Conservation (phyloP, 192 early-diverging fungal species). For the Coemansia sp. region DNA sequence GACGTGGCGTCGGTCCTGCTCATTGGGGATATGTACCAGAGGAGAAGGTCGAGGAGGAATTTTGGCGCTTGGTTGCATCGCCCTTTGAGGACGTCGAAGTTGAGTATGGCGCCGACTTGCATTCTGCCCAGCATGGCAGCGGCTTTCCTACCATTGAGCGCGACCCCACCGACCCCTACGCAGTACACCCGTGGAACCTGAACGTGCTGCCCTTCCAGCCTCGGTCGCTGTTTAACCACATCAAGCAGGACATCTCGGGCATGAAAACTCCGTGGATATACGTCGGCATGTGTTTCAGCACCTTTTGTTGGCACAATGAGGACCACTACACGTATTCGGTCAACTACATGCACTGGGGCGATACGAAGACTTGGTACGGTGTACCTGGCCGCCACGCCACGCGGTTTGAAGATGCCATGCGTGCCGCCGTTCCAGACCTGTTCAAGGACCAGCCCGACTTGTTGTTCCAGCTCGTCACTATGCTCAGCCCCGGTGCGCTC, state of each 20-base stretch:
- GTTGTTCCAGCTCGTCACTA: conserved; percentile 91
- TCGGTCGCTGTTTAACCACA: conserved; percentile 83
- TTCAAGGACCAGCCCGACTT: conserved; percentile 91
- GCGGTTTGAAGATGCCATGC: conserved; percentile 85
- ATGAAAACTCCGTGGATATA: conserved; percentile 99
- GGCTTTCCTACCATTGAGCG: conserved; percentile 80
- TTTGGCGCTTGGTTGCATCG: conserved; percentile 89
- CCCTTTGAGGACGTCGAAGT: conserved; percentile 89
- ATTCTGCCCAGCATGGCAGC: conserved; percentile 88
- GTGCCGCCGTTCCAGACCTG: conserved; percentile 76
- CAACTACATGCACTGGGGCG: conserved; percentile 96
- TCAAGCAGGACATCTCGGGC: conserved; percentile 91
- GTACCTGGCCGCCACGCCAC: conserved; percentile 79
- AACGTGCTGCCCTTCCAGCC: conserved; percentile 81
- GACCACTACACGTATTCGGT: conserved; percentile 97
- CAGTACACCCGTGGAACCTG: conserved; percentile 82
- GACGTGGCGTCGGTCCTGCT: conserved; percentile 5
- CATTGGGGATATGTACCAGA: conserved; percentile 62
- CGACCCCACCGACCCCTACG: conserved; percentile 66
- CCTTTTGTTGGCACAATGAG: conserved; percentile 98
- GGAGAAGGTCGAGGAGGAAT: conserved; percentile 83
- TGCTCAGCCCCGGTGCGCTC: conserved; percentile 80
- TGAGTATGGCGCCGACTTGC: conserved; percentile 95
- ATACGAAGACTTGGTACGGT: conserved; percentile 98
- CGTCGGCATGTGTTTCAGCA: conserved; percentile 92